Conservation (phyloP, 2,329 filamentous ascomycete species). For the Arthrinium phaeospermum region DNA sequence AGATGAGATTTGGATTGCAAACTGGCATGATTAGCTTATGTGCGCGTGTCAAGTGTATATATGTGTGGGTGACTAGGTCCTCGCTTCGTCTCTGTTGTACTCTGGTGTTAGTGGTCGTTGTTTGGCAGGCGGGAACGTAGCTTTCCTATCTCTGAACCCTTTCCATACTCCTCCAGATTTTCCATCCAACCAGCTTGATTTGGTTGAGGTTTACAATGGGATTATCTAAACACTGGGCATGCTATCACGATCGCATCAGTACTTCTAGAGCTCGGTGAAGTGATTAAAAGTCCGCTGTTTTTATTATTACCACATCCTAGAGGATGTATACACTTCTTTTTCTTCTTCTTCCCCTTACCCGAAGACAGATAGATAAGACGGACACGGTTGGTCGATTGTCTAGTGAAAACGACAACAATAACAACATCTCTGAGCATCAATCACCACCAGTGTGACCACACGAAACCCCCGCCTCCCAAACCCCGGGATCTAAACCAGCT, state of each 20-base stretch:
- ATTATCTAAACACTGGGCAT: too few species aligned
- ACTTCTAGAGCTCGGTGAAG: not conserved
- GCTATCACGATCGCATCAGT: too few species aligned
- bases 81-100: not conserved
- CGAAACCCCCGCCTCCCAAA: not conserved
- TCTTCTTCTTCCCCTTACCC: not conserved
- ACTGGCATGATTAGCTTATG: not conserved
- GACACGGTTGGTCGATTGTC: not conserved
- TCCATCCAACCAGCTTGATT: too few species aligned
- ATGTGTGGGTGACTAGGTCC: too few species aligned
- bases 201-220: too few species aligned
- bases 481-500: not conserved
- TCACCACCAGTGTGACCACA: not conserved
- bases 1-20: not conserved
- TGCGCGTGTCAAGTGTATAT: not conserved
- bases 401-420: not conserved
- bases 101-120: not conserved
- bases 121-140: not conserved
- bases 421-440: not conserved
- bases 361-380: not conserved
- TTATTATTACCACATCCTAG: not conserved
- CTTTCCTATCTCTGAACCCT: not conserved
- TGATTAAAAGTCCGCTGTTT: not conserved
- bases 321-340: not conserved
- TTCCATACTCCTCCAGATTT: not conserved